Percentiles rank a stretch among this genome's conserved stretches.
phyloP scores from a whole-genome alignment of 495 filamentous ascomycete species.

The Margaritispora aquatica region DNA sequence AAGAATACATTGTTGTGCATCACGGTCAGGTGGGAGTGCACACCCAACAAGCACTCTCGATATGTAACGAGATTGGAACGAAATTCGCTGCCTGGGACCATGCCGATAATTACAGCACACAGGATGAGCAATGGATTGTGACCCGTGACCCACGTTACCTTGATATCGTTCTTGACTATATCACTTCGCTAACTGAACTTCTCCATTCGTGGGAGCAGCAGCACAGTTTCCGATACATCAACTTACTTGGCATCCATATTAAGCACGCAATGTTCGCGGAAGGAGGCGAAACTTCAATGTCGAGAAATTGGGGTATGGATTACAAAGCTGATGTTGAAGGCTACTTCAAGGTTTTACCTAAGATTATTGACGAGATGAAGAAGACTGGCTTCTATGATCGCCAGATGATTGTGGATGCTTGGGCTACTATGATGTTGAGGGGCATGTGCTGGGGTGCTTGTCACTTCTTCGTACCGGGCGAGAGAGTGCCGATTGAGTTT shows the following conservation, averaged over 20 bases:
- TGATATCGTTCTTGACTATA: constrained; percentile 3
- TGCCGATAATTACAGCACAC: constrained; percentile 1
- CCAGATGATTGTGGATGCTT: constrained; percentile 20
- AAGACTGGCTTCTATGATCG: constrained; percentile 4
- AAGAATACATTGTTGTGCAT: constrained; percentile 10
- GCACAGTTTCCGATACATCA: constrained; percentile 7
- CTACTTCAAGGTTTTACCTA: constrained; percentile 12
- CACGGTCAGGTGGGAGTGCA: background rate
- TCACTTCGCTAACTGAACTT: background rate
- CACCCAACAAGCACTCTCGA: background rate
- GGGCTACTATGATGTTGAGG: constrained; percentile 27
- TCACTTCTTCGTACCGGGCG: constrained; percentile 23
- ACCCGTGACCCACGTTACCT: constrained; percentile 4
- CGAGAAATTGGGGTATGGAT: constrained; percentile 1
- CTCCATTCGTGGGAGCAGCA: constrained; percentile 1
- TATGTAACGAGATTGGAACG: constrained; percentile 4
- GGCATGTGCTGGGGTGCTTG: constrained; percentile 25
- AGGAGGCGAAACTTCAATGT: constrained; percentile 1
- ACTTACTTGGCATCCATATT: constrained; percentile 11
- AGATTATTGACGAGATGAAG: constrained; percentile 14
- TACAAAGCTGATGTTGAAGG: constrained; percentile 14
- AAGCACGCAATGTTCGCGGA: constrained; percentile 5
- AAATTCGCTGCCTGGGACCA: constrained; percentile 11
- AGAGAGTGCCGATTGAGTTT: constrained; percentile 20
- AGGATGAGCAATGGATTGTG: constrained; percentile 9